Evolutionary conservation across 2,329 filamentous ascomycete genomes (phyloP).

Genomic region (Thelonectria olida): DNA sequence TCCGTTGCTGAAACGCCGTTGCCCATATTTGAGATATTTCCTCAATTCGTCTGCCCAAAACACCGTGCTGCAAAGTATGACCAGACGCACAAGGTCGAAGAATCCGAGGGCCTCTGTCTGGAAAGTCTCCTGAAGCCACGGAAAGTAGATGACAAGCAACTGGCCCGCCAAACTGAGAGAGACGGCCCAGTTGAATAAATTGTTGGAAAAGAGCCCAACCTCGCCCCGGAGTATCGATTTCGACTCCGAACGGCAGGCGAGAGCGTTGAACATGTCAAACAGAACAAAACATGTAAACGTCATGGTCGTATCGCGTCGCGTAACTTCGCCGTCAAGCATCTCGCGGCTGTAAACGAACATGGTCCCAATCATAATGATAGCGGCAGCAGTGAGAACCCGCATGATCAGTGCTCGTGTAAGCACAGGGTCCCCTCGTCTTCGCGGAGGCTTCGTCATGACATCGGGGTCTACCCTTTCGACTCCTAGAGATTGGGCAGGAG

Average conservation of each 20-base stretch:
- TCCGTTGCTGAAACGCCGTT: constrained; percentile 63
- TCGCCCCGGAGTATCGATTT: constrained; percentile 92
- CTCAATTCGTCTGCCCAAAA: constrained; percentile 94
- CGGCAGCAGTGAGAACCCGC: constrained; percentile 86
- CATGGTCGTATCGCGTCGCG: constrained; percentile 96
- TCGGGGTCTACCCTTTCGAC: constrained; percentile 95
- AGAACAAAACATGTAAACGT: constrained; percentile 99
- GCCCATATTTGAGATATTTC: constrained; percentile 77
- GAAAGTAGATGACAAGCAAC: constrained; percentile 91
- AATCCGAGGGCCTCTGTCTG: constrained; percentile 88
- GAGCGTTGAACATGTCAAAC: constrained; percentile 99
- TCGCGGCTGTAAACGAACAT: constrained; percentile 91
- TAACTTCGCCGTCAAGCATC: constrained; percentile 88
- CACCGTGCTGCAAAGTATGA: constrained; percentile 84
- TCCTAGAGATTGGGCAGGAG: constrained; percentile 94
- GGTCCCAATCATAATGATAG: constrained; percentile 92
- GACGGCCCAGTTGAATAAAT: constrained; percentile 97
- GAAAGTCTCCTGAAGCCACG: constrained; percentile 92
- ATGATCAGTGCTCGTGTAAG: constrained; percentile 85
- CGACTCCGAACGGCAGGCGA: constrained; percentile 89
- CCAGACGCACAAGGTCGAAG: constrained; percentile 76
- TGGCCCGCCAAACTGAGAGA: constrained; percentile 86
- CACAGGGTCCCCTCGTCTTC: constrained; percentile 86
- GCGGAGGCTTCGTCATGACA: constrained; percentile 89
- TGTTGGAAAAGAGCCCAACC: constrained; percentile 83